phyloP scores from a whole-genome alignment of 2,329 filamentous ascomycete genomes.

The Epicoccum sorghinum region DNA sequence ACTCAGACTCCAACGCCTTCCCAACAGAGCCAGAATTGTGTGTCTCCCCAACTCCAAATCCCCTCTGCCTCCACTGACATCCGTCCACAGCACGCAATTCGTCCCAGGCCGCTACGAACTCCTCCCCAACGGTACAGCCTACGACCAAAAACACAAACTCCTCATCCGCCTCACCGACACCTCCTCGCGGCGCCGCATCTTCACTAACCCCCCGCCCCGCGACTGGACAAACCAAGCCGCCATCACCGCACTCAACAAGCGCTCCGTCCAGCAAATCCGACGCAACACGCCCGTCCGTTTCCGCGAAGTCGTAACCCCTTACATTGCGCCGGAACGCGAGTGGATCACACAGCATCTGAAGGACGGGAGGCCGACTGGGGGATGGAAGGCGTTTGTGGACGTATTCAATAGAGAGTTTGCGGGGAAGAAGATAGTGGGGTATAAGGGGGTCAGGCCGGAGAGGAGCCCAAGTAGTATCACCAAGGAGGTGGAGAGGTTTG shows the following conservation, averaged over 20 bases:
- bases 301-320: conserved; percentile 29
- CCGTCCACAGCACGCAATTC: conserved; percentile 23
- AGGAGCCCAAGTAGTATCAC: conserved; percentile 31
- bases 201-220: conserved; percentile 35
- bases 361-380: conserved; percentile 26
- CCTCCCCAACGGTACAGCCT: conserved; percentile 24
- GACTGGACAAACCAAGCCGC: conserved; percentile 36
- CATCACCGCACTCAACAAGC: conserved; percentile 38
- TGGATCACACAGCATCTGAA: conserved; percentile 33
- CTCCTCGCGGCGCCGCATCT: conserved; percentile 28
- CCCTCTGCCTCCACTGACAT: not conserved
- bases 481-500: conserved; percentile 40
- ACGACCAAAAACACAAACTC: conserved; percentile 38
- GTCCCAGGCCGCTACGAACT: conserved; percentile 38
- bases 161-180: conserved; percentile 33
- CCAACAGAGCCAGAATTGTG: conserved; percentile 24
- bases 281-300: conserved; percentile 36
- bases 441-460: conserved; percentile 14
- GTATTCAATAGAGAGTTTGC: conserved; percentile 33
- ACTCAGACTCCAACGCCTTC: conserved; percentile 20
- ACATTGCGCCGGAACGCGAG: conserved; percentile 27
- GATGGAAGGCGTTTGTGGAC: conserved; percentile 33
- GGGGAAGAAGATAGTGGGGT: conserved; percentile 19
- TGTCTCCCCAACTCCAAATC: not conserved
- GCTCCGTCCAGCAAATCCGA: conserved; percentile 39